A percentile compares a stretch with the other conserved stretches of the same genome.
Conservation (phyloP, 345 rosid species). For the Eucalyptus camaldulensis region DNA sequence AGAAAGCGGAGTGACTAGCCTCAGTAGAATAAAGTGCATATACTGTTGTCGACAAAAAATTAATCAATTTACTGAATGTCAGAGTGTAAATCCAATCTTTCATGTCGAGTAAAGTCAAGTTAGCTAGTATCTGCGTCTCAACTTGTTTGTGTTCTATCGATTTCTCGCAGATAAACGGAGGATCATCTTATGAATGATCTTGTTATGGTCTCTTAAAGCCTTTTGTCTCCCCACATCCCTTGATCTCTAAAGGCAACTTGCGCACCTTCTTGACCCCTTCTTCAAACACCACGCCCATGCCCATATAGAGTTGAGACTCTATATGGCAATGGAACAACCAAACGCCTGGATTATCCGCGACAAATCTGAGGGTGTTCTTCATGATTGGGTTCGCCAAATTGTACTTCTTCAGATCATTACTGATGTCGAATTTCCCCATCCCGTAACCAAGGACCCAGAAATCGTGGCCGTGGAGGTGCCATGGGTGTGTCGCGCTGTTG, state of each 20-base stretch:
- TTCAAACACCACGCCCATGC: constrained; percentile 57
- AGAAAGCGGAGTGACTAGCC: not conserved
- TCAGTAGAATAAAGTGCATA: not conserved
- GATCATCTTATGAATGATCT: not conserved
- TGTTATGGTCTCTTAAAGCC: not conserved
- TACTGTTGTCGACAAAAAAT: not conserved
- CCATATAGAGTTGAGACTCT: constrained; percentile 62
- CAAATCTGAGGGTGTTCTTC: constrained; percentile 73
- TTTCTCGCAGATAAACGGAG: not conserved
- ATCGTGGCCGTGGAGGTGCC: constrained; percentile 89
- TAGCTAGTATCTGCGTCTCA: not conserved
- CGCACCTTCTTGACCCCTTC: constrained; percentile 38
- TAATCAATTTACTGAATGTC: not conserved
- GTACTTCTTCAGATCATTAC: constrained; percentile 27
- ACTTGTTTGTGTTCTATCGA: not conserved
- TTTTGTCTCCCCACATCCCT: constrained; percentile 39
- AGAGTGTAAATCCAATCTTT: not conserved
- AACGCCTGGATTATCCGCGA: not conserved
- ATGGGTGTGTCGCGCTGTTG: constrained; percentile 65
- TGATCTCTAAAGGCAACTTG: constrained; percentile 38
- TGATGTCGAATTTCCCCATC: constrained; percentile 46
- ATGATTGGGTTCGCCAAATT: constrained; percentile 52
- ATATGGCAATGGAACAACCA: constrained; percentile 60
- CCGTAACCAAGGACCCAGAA: constrained; percentile 78
- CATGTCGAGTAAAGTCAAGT: not conserved